Base-by-base conservation (phyloP, 2,329 filamentous ascomycete genomes). In the Ascomycota sp. region DNA sequence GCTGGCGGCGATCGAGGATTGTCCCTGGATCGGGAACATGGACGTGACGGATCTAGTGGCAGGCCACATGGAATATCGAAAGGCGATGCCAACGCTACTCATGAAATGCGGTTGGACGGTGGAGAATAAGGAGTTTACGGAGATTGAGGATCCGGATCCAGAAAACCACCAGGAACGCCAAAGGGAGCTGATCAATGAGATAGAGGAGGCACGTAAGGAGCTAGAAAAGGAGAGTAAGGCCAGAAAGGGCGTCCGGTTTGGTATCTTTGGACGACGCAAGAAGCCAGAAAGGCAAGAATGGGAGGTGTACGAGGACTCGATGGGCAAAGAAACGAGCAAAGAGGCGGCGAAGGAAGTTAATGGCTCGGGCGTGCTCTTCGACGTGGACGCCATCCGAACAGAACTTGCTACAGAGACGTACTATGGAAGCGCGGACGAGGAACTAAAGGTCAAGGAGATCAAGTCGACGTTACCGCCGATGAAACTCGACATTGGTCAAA, bases 131-230 rank as follows among this genome's bases (percentile, higher is more conserved):
- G 86, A 95, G 47, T 98, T 95, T 46, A 75, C 69, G 1, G 89
- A 98, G 52, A 95, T 98, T 35, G 89, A 95, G 48, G 89, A 98
- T 40, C 83, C 89, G 0, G 89, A 98, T 44, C 89, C 89, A 0
- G 89, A 95, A 0, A 86, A 92, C 40, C 86, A 95, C 52, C 65
- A 70, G 30, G 66, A 82, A 47, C 66, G 85, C 28, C 89, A 98
- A 52, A 68, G 83, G 32, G 86, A 95, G 52, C 67, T 98, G 25
- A 93, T 98, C 47, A 83, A 78, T 42, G 89, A 98, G 53, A 93
- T 98, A 30, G 86, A 95, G 48, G 85, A 92, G 52, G 89, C 89
- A 6, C 70, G 89, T 23, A 83, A 76, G 46, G 73, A 89, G 43
- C 64, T 92, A 4, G 83, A 93, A 43, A 74, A 70, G 46, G 78